Conservation (phyloP, 2,329 filamentous ascomycete species). For the Purpureocillium lavendulum region DNA sequence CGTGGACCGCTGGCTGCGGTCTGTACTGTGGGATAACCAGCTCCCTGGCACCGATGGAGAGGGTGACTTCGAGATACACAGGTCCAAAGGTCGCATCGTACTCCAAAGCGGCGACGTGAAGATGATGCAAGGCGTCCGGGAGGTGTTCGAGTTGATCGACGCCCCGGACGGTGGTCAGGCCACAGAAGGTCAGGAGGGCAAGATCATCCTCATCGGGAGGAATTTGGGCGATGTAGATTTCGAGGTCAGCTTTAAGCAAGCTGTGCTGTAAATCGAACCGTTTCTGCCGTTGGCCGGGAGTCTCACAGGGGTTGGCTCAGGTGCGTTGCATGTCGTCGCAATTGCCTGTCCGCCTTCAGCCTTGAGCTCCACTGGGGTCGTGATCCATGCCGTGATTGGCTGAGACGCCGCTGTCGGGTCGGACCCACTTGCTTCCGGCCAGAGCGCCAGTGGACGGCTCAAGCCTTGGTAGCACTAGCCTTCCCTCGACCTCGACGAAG, state of each 20-base stretch:
- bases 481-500: conserved; percentile 4
- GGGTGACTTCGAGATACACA: conserved; percentile 67
- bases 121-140: conserved; percentile 84
- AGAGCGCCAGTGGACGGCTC: conserved; percentile 13
- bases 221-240: conserved; percentile 44
- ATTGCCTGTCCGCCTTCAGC: too few species aligned
- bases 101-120: conserved; percentile 57
- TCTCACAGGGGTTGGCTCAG: too few species aligned
- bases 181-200: conserved; percentile 31
- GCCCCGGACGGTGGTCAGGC: conserved; percentile 24
- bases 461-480: conserved; percentile 14
- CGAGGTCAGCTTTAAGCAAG: conserved; percentile 30
- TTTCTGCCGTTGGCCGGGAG: too few species aligned
- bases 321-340: too few species aligned
- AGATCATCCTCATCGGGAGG: conserved; percentile 57
- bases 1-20: conserved; percentile 76
- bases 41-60: conserved; percentile 38
- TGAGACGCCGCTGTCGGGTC: conserved; percentile 18
- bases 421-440: conserved; percentile 31
- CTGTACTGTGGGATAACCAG: conserved; percentile 72
- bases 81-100: conserved; percentile 72
- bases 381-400: conserved; percentile 16
- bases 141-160: conserved; percentile 88
- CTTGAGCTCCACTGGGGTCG: too few species aligned
- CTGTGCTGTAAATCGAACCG: conserved; percentile 12